Evolutionary conservation across 352 stramenopile species (phyloP).

Genomic region (Globisporangium carolinianum): DNA sequence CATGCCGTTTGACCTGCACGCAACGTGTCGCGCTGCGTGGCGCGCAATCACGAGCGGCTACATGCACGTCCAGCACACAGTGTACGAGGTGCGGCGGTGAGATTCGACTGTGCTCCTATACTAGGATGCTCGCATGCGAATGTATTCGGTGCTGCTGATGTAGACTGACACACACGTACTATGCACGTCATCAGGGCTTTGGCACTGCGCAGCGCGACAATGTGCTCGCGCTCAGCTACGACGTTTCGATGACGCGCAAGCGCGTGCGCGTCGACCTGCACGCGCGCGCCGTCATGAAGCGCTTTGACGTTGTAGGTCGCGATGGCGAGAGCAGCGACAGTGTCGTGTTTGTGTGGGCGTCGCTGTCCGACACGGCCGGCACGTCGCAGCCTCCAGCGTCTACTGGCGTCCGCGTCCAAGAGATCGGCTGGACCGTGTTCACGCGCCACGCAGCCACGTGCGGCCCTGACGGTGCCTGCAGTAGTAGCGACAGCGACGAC

Average conservation of each 20-base stretch:
- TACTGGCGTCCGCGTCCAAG: slow-evolving; percentile 1
- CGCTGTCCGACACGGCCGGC: slow-evolving; percentile 9
- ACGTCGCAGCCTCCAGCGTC: neutral
- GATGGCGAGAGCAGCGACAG: slow-evolving; percentile 3
- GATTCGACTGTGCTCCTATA: neutral
- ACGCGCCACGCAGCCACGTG: neutral
- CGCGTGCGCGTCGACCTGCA: slow-evolving; percentile 18
- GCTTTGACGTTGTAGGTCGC: slow-evolving; percentile 7
- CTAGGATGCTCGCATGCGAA: no score
- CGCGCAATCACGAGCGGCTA: slow-evolving; percentile 23
- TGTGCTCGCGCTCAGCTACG: slow-evolving; percentile 22
- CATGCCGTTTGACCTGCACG: slow-evolving; percentile 17
- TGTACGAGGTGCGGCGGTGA: slow-evolving; percentile 15
- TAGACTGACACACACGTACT: neutral
- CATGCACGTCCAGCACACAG: slow-evolving; percentile 24
- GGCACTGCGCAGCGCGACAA: neutral
- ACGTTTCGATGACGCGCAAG: slow-evolving; percentile 17
- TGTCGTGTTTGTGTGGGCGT: slow-evolving; percentile 25
- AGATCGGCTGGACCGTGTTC: slow-evolving; percentile 2
- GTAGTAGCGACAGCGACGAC: neutral
- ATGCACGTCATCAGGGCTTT: neutral
- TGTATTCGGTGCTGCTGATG: neutral
- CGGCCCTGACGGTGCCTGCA: neutral
- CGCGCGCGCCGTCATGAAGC: slow-evolving; percentile 22
- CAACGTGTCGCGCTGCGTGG: slow-evolving; percentile 16